Conservation (phyloP, 345 rosid genomes). For the Raphanus sativus region DNA sequence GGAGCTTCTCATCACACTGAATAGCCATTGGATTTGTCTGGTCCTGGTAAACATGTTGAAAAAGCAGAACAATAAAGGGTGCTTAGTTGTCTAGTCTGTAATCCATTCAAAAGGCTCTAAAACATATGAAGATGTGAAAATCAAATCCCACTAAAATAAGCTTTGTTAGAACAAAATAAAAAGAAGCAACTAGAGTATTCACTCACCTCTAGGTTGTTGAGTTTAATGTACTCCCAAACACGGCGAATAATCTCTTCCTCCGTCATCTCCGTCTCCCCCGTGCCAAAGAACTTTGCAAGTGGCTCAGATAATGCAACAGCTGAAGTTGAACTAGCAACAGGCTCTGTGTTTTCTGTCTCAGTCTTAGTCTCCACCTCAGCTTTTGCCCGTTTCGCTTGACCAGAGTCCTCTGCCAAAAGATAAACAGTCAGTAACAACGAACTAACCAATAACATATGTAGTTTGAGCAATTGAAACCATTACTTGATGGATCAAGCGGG, state of each 20-base stretch:
- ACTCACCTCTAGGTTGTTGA: slow-evolving; percentile 70
- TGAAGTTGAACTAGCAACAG: slow-evolving; percentile 41
- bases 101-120: neutral
- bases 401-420: slow-evolving; percentile 21
- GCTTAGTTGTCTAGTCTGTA: slow-evolving; percentile 6
- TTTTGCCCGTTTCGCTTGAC: slow-evolving; percentile 73
- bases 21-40: slow-evolving; percentile 78
- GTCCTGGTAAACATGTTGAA: slow-evolving; percentile 47
- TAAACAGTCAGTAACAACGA: neutral
- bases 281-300: slow-evolving; percentile 72
- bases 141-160: too few species aligned
- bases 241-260: slow-evolving; percentile 51
- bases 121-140: too few species aligned
- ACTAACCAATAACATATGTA: neutral
- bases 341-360: slow-evolving; percentile 50
- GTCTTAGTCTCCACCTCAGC: slow-evolving; percentile 54
- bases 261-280: slow-evolving; percentile 70
- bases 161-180: neutral
- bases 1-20: slow-evolving; percentile 72
- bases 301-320: slow-evolving; percentile 65
- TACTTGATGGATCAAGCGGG: too few species aligned
- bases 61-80: neutral
- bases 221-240: slow-evolving; percentile 82
- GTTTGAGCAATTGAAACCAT: neutral
- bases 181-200: neutral